These are phyloP conservation scores for Grigorovia transvaalensis DNA, from an alignment of 805 yeast genomes.

Conservation along the genomic window DNA sequence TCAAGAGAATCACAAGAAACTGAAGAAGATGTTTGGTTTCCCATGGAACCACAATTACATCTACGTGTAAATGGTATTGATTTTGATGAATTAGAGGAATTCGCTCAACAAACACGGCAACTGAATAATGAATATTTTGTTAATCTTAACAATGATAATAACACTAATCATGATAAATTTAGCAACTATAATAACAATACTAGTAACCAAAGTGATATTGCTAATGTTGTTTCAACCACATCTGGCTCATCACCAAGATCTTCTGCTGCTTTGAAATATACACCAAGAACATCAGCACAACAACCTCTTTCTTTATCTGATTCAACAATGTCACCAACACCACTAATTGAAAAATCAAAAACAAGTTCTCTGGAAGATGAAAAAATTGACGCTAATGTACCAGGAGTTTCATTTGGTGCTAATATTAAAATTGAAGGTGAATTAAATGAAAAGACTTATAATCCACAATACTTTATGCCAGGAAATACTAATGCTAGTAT, in stretches of 20 bases:
- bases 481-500: background rate
- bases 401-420: conserved; percentile 33
- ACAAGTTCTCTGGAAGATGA: background rate
- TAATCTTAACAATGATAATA: conserved; percentile 8
- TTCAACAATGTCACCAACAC: background rate
- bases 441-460: conserved; percentile 5
- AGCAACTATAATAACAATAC: background rate
- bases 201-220: conserved; percentile 1
- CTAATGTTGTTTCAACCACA: conserved; percentile 23
- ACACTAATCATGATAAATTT: background rate
- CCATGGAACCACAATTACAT: conserved; percentile 60
- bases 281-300: conserved; percentile 32
- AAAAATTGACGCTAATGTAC: background rate
- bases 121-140: conserved; percentile 33
- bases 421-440: conserved; percentile 30
- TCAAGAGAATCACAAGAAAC: conserved; percentile 80
- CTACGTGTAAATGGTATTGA: conserved; percentile 68
- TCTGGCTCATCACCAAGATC: conserved; percentile 36
- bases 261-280: conserved; percentile 51
- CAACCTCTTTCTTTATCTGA: conserved; percentile 1
- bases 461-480: conserved; percentile 1
- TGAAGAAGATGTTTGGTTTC: conserved; percentile 96
- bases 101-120: conserved; percentile 49
- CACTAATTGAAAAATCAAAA: background rate
- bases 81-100: conserved; percentile 82